phyloP scores from a whole-genome alignment of 1,284 basidiomycete genomes.

The Leccinum pseudoinsigne region DNA sequence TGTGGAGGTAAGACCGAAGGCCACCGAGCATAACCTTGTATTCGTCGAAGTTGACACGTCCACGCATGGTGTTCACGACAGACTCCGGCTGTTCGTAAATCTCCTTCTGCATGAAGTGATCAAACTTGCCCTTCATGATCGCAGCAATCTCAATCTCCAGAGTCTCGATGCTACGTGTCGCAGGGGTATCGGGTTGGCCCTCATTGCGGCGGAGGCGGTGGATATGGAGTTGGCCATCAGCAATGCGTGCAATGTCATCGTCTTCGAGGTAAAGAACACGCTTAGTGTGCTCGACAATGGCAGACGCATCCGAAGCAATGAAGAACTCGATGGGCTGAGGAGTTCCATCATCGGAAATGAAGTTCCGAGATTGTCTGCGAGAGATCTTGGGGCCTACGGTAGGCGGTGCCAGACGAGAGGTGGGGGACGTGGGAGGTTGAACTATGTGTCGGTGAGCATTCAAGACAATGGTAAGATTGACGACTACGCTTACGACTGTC shows the following conservation, averaged over 20 bases:
- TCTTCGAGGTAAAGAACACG: constrained; percentile 98
- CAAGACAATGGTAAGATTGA: background rate
- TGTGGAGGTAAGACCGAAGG: constrained; percentile 91
- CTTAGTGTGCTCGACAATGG: constrained; percentile 99
- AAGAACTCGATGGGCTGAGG: constrained; percentile 99
- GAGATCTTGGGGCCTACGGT: constrained; percentile 78
- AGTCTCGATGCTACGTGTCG: constrained; percentile 97
- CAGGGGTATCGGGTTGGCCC: constrained; percentile 54
- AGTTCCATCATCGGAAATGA: constrained; percentile 97
- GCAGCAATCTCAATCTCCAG: constrained; percentile 99
- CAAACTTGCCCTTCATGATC: constrained; percentile 99
- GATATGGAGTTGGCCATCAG: constrained; percentile 97
- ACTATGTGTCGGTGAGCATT: constrained; percentile 37
- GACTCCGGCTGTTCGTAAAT: constrained; percentile 99
- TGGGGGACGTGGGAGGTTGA: constrained; percentile 50
- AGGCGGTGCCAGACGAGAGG: constrained; percentile 77
- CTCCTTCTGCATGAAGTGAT: constrained; percentile 99
- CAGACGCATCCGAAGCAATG: constrained; percentile 95
- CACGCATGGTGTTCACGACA: constrained; percentile 99
- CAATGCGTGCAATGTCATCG: constrained; percentile 98
- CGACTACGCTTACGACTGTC: constrained; percentile 53
- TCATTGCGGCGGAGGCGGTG: constrained; percentile 93
- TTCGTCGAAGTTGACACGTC: constrained; percentile 98
- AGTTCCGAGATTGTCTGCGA: constrained; percentile 95
- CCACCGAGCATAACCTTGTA: constrained; percentile 94